Base-by-base conservation (phyloP, 345 rosid genomes). In the Luvunga scandens region DNA sequence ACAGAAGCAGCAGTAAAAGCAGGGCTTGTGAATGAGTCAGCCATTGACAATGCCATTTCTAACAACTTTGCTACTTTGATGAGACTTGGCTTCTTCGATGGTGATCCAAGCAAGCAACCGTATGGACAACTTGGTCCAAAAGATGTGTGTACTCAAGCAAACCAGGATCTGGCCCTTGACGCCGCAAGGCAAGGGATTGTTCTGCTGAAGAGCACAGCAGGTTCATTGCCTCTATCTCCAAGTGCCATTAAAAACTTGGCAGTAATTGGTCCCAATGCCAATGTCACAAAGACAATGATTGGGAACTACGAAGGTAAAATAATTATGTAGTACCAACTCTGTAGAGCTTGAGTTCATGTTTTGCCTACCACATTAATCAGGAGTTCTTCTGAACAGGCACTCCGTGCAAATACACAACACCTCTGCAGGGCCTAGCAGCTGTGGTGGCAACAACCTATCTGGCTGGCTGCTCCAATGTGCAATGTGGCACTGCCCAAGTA, bases 151-250 rank as follows among this genome's bases (percentile, higher is more conserved):
- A 90, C 99, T 7, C 57, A 81, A 2, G 83, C 69, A 60, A 82
- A 94, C 79, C 97, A 91, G 80, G 97, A 92, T 72, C 84, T 96
- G 50, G 98, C 98, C 0, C 92, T 88, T 3, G 95, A 96, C 73
- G 94, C 99, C 0, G 97, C 99, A 6, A 90, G 98, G 82, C 95
- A 96, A 84, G 99, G 99, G 75, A 96, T 96, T 19, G 99, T 96
- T 5, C 78, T 96, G 66, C 93, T 96, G 1, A 96, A 96, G 83
- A 96, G 94, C 84, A 67, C 63, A 1, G 79, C 75, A 13, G 90
- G 87, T 5, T 89, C 85, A 10, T 77, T 96, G 72, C 99, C 99
- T 38, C 81, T 96, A n/a, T 83, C 93, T 73, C 89, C 92, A 13
- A 61, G 78, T 42, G 57, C 89, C 45, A 86, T 88, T 30, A 91